Percentiles rank a stretch among this genome's conserved stretches.
Evolutionary conservation across 768 basidiomycete genomes (phyloP).

Genomic region (Cyclocybe cylindracea): DNA sequence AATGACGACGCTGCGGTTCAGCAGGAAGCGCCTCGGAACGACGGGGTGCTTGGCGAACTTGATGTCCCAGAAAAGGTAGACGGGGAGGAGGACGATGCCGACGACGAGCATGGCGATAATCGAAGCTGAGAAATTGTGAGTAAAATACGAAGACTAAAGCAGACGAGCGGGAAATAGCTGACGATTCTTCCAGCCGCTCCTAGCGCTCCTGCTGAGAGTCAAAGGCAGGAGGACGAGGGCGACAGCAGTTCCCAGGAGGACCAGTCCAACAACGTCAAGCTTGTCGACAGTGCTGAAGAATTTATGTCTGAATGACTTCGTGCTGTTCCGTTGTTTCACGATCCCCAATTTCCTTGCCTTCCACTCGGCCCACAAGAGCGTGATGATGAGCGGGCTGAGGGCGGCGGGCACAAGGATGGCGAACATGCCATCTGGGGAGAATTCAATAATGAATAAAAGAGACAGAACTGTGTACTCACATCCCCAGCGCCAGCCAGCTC

Average conservation of each 20-base stretch:
- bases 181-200: constrained; percentile 48
- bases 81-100: constrained; percentile 43
- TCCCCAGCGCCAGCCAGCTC: constrained; percentile 67
- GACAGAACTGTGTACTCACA: constrained; percentile 40
- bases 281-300: constrained; percentile 27
- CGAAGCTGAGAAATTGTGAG: constrained; percentile 34
- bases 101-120: constrained; percentile 54
- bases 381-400: constrained; percentile 52
- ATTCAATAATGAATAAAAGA: background rate
- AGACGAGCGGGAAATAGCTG: constrained; percentile 15
- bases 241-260: constrained; percentile 48
- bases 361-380: constrained; percentile 55
- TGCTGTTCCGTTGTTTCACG: constrained; percentile 4
- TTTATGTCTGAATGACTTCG: constrained; percentile 15
- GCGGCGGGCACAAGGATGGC: constrained; percentile 54
- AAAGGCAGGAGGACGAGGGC: constrained; percentile 57
- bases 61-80: constrained; percentile 48
- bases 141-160: background rate
- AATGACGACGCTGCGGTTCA: constrained; percentile 58
- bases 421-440: constrained; percentile 52
- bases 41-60: constrained; percentile 59
- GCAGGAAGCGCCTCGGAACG: constrained; percentile 57
- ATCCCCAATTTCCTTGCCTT: constrained; percentile 43
- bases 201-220: constrained; percentile 44
- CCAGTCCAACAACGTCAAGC: constrained; percentile 53